phyloP scores from a whole-genome alignment of 1,284 basidiomycete species.

The Phaffia rhodozyma region DNA sequence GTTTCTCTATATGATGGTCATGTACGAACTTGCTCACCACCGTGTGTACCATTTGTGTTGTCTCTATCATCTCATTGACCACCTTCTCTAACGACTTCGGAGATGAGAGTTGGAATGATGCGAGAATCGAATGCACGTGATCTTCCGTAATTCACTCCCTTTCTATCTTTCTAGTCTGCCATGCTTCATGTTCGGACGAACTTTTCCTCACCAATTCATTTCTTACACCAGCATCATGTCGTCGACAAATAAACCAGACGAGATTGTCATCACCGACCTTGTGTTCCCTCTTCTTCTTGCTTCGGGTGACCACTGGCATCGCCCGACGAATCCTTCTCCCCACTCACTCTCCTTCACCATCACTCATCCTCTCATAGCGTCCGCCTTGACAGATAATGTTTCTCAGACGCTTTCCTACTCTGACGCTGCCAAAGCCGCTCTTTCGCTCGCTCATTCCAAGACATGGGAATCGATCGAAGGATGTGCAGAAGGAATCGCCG shows the following conservation, averaged over 20 bases:
- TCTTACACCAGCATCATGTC: background rate
- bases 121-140: too few species aligned
- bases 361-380: slow-evolving; percentile 26
- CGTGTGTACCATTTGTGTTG: too few species aligned
- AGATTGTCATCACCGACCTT: slow-evolving; percentile 29
- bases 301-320: slow-evolving; percentile 31
- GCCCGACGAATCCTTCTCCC: slow-evolving; percentile 30
- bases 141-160: too few species aligned
- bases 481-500: slow-evolving; percentile 22
- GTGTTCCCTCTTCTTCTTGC: slow-evolving; percentile 32
- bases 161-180: too few species aligned
- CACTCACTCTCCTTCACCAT: slow-evolving; percentile 27
- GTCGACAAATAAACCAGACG: slow-evolving; percentile 20
- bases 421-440: slow-evolving; percentile 30
- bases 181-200: too few species aligned
- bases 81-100: too few species aligned
- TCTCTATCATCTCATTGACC: too few species aligned
- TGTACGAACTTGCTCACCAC: too few species aligned
- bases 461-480: slow-evolving; percentile 22
- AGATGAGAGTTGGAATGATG: too few species aligned
- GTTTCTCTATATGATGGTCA: too few species aligned
- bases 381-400: slow-evolving; percentile 29
- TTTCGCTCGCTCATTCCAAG: slow-evolving; percentile 18
- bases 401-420: slow-evolving; percentile 35
- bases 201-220: background rate